Conservation (phyloP, 2,329 filamentous ascomycete genomes). For the Aspergillus persii region DNA sequence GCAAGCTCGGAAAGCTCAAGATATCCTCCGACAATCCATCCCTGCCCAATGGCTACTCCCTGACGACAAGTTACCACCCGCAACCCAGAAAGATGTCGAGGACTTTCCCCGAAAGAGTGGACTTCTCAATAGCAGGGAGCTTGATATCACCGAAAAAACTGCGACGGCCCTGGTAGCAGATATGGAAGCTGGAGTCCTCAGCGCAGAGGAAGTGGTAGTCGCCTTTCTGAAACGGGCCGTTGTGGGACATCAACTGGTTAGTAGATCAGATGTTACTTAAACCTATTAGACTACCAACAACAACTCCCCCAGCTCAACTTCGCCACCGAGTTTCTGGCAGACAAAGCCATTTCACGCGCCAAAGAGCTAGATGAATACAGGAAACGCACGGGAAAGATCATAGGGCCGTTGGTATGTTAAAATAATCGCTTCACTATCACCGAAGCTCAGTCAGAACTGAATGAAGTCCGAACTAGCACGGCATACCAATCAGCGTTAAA, state of each 20-base stretch:
- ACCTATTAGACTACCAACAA: not conserved
- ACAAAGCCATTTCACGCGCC: slow-evolving; percentile 33
- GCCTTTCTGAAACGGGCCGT: slow-evolving; percentile 36
- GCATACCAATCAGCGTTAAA: slow-evolving; percentile 58
- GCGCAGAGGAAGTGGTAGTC: slow-evolving; percentile 31
- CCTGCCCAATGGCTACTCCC: slow-evolving; percentile 36
- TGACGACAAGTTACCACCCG: slow-evolving; percentile 25
- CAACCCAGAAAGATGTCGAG: slow-evolving; percentile 28
- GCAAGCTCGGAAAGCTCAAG: slow-evolving; percentile 32
- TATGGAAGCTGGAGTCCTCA: slow-evolving; percentile 28
- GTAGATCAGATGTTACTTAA: not conserved
- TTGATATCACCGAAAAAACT: slow-evolving; percentile 51
- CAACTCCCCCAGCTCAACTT: slow-evolving; percentile 29
- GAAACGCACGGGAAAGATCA: slow-evolving; percentile 38
- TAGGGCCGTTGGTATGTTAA: slow-evolving; percentile 45
- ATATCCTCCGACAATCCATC: slow-evolving; percentile 34
- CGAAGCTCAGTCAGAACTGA: not conserved
- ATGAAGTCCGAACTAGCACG: slow-evolving; percentile 38
- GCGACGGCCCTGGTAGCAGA: slow-evolving; percentile 27
- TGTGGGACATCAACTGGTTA: slow-evolving; percentile 34
- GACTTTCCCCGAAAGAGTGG: slow-evolving; percentile 44
- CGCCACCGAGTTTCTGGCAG: slow-evolving; percentile 39
- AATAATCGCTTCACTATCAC: not conserved
- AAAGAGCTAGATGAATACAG: slow-evolving; percentile 33
- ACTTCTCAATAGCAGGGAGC: slow-evolving; percentile 48